These are phyloP conservation scores for Cudoniella acicularis DNA, from an alignment of 495 filamentous ascomycete species.

Conservation along the genomic window DNA sequence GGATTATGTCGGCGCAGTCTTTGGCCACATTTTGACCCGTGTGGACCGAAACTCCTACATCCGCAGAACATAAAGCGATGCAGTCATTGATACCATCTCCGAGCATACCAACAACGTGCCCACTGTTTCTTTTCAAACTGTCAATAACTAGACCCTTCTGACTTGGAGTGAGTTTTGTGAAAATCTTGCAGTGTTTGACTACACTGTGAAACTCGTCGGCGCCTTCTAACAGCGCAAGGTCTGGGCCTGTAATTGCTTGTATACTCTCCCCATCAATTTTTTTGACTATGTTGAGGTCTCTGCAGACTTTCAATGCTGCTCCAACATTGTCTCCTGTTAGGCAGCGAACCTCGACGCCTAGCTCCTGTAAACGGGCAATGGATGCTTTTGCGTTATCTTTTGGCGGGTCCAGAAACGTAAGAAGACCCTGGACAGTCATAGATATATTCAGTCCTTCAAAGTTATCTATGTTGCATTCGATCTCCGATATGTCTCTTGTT, in stretches of 20 bases:
- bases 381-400: constrained; percentile 8
- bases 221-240: not conserved
- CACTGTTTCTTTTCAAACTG: not conserved
- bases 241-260: constrained; percentile 7
- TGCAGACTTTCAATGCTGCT: constrained; percentile 9
- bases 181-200: constrained; percentile 10
- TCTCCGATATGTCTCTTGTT: not conserved
- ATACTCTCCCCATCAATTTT: not conserved
- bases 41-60: constrained; percentile 10
- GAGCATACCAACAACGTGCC: constrained; percentile 14
- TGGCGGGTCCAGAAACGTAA: constrained; percentile 9
- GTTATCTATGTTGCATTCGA: too few relatives aligned
- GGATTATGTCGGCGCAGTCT: constrained; percentile 6
- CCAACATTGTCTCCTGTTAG: constrained; percentile 13
- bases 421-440: constrained; percentile 5
- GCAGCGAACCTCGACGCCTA: constrained; percentile 8
- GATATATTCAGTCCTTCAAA: not conserved
- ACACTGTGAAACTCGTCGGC: constrained; percentile 1
- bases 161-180: constrained; percentile 10
- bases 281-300: not conserved
- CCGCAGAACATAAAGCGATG: not conserved
- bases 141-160: constrained; percentile 11
- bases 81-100: constrained; percentile 15
- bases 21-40: constrained; percentile 6
- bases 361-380: constrained; percentile 1